phyloP scores from a whole-genome alignment of 1,284 basidiomycete species.

The Wolfiporia cocos region DNA sequence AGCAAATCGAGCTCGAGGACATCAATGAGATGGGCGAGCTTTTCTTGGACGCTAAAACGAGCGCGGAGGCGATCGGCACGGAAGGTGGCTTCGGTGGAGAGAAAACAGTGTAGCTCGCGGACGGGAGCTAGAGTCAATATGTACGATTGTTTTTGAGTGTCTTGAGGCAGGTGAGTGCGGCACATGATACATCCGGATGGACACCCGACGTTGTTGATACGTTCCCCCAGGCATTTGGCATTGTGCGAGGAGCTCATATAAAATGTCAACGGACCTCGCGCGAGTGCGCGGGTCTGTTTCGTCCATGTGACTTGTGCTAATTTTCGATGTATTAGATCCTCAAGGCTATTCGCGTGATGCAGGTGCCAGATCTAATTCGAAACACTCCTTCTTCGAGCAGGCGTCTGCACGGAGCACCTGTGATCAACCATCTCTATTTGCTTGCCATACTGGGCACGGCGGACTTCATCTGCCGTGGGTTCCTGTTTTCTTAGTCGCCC shows the following conservation, averaged over 20 bases:
- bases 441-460: neutral
- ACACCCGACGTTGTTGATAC: neutral
- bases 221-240: neutral
- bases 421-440: neutral
- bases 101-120: neutral
- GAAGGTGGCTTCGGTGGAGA: neutral
- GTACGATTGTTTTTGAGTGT: neutral
- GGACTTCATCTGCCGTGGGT: neutral
- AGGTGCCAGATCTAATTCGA: neutral
- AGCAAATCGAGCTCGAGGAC: conserved; percentile 82
- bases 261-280: conserved; percentile 1
- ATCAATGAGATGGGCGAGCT: conserved; percentile 89
- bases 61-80: conserved; percentile 47
- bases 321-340: conserved; percentile 6
- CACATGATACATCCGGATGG: neutral
- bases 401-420: neutral
- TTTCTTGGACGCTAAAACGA: conserved; percentile 91
- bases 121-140: neutral
- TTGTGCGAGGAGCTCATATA: neutral
- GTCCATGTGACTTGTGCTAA: conserved; percentile 1
- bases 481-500: too few species aligned
- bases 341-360: conserved; percentile 4
- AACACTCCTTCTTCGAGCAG: neutral
- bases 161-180: neutral
- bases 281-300: neutral